These are phyloP conservation scores for Acanthamoeba royreba DNA, from an alignment of 208 protist genomes.

Conservation along the genomic window DNA sequence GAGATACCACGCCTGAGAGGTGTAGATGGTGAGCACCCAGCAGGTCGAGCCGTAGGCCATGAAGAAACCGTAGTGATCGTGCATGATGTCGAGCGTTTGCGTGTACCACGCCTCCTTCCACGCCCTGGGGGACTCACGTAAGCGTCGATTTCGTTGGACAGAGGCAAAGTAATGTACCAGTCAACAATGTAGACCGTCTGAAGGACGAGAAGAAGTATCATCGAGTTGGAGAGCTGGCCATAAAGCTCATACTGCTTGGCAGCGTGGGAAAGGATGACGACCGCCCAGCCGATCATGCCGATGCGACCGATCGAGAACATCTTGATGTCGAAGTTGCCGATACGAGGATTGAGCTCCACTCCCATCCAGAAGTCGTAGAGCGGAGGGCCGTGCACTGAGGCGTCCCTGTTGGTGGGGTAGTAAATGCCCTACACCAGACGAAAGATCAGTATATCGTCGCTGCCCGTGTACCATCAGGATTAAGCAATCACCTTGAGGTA, in stretches of 20 bases:
- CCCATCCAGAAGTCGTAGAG: conserved; percentile 95
- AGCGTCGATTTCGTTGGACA: no score
- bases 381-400: conserved; percentile 72
- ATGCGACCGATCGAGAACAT: conserved; percentile 93
- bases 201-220: conserved; percentile 85
- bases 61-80: conserved; percentile 95
- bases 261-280: conserved; percentile 90
- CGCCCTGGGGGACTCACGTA: not conserved
- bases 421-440: not conserved
- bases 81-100: conserved; percentile 95
- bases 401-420: not conserved
- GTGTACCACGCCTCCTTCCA: conserved; percentile 85
- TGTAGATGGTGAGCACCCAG: conserved; percentile 95
- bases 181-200: conserved; percentile 92
- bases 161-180: conserved; percentile 72
- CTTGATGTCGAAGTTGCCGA: conserved; percentile 92
- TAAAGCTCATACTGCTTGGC: conserved; percentile 80
- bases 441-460: no score
- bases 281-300: conserved; percentile 93
- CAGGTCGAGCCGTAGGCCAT: conserved; percentile 92
- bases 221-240: conserved; percentile 83
- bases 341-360: conserved; percentile 92
- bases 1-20: conserved; percentile 90
- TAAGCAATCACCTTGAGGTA: conserved; percentile 54
- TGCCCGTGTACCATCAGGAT: not conserved